These are phyloP conservation scores for Pichia cactophila DNA, from an alignment of 1,139 yeast species.

Conservation along the genomic window DNA sequence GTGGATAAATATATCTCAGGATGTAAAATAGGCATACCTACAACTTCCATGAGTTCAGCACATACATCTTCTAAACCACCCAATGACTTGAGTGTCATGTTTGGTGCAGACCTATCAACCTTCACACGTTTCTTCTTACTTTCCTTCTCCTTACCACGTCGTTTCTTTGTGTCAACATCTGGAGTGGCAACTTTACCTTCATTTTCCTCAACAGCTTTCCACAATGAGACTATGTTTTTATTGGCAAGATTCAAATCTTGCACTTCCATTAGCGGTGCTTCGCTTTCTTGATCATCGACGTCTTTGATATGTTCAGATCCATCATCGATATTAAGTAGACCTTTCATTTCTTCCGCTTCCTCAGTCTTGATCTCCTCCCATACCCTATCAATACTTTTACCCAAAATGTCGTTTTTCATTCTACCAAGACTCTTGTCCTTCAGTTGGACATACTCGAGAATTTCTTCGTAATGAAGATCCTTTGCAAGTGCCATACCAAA, in stretches of 20 bases:
- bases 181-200: slow-evolving; percentile 14
- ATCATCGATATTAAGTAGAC: slow-evolving; percentile 6
- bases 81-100: slow-evolving; percentile 54
- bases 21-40: slow-evolving; percentile 86
- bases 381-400: slow-evolving; percentile 36
- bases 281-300: slow-evolving; percentile 31
- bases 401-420: slow-evolving; percentile 47
- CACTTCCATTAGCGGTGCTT: slow-evolving; percentile 45
- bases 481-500: slow-evolving; percentile 45
- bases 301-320: slow-evolving; percentile 12
- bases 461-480: slow-evolving; percentile 45
- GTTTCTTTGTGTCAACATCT: slow-evolving; percentile 22
- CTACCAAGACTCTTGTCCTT: slow-evolving; percentile 62
- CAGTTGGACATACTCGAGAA: slow-evolving; percentile 45
- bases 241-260: slow-evolving; percentile 61
- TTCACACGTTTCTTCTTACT: slow-evolving; percentile 33
- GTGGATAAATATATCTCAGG: slow-evolving; percentile 85
- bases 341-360: slow-evolving; percentile 26
- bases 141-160: slow-evolving; percentile 29
- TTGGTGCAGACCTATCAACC: slow-evolving; percentile 65
- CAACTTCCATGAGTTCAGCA: slow-evolving; percentile 77
- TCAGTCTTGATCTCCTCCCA: slow-evolving; percentile 29
- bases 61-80: slow-evolving; percentile 89
- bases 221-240: slow-evolving; percentile 63
- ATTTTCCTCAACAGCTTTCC: slow-evolving; percentile 36